Evolutionary conservation across 1,284 basidiomycete genomes (phyloP), one percentile per base, ranked within the genome.

Genomic region (Rhodotorula sp.): DNA sequence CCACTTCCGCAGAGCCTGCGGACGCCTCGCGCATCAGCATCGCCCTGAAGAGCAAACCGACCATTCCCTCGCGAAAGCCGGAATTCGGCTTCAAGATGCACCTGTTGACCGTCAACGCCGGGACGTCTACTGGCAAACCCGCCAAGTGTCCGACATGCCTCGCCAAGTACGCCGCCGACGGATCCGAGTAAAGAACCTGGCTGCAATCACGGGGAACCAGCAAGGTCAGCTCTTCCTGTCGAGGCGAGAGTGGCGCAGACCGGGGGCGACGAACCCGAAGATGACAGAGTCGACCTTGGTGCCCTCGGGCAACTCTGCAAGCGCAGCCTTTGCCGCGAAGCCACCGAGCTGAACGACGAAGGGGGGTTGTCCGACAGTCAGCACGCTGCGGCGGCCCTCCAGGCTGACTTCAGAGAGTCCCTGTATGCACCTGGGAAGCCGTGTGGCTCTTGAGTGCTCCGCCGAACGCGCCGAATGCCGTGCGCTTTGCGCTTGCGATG

Each of bases 1-100:
- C 95, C 96, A 71, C 90, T 93, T 7, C 95, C 95, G 81, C 95
- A 99, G 78, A 99, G 92, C 82, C 98, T 96, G 87, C 8, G 30
- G 66, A 4, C 52, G 31, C 10, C 8, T n/a, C 8, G 13, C 40
- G 26, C 13, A 16, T 15, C 20, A n/a, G 24, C 4, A 16, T 52
- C 51, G 15, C 28, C 2, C 7, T 0, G 24, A 11, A 37, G 15
- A n/a, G 18, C 24, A 50, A 28, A 26, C 28, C 18, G 55, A 1
- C 31, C 34, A 4, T 34, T 26, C 26, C 4, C 15, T n/a, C 26
- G n/a, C 28, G n/a, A 15, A 28, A n/a, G n/a, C n/a, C 51, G 51
- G 51, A 18, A 28, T 60, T 24, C 16, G 28, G 28, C 20, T 8
- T 7, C 16, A 31, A 18, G 31, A 67, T 79, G 60, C 61, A 81